Conservation (phyloP, 176 grass and related monocot genomes). For the Aegilops tauschii region DNA sequence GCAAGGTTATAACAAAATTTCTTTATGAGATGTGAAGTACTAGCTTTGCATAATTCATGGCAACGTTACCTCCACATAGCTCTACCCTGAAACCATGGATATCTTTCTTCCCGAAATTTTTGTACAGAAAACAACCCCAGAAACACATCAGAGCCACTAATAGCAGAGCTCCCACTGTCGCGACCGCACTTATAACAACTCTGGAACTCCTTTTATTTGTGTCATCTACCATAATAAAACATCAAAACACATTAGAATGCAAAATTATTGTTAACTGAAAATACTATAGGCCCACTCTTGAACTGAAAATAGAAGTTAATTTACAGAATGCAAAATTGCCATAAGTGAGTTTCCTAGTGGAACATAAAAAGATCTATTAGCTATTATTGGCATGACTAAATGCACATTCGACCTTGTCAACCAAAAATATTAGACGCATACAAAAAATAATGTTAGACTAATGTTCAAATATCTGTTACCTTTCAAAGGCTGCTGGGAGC, state of each 20-base stretch:
- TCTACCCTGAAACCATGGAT: conserved; percentile 78
- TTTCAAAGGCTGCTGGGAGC: conserved; percentile 41
- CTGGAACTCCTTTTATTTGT: conserved; percentile 58
- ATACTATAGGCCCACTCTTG: not conserved
- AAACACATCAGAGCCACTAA: conserved; percentile 99
- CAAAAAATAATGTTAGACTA: not conserved
- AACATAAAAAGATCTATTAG: not conserved
- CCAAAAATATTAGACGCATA: not conserved
- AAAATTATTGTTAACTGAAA: not conserved
- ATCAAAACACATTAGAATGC: not conserved
- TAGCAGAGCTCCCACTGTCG: conserved; percentile 89
- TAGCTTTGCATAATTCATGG: not conserved
- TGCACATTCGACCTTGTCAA: not conserved
- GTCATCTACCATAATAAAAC: conserved; percentile 47
- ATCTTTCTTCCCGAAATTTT: conserved; percentile 95
- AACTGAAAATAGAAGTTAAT: conserved; percentile 28
- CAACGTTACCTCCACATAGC: conserved; percentile 84
- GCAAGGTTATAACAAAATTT: conserved; percentile 11
- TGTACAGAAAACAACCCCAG: conserved; percentile 99
- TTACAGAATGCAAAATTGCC: conserved; percentile 19
- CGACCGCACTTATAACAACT: conserved; percentile 97
- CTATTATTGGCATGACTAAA: not conserved
- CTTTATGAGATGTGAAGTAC: not conserved
- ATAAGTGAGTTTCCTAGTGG: conserved; percentile 3
- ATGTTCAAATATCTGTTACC: conserved; percentile 43